phyloP scores from a whole-genome alignment of 805 yeast genomes.

The Ascoidea asiatica region DNA sequence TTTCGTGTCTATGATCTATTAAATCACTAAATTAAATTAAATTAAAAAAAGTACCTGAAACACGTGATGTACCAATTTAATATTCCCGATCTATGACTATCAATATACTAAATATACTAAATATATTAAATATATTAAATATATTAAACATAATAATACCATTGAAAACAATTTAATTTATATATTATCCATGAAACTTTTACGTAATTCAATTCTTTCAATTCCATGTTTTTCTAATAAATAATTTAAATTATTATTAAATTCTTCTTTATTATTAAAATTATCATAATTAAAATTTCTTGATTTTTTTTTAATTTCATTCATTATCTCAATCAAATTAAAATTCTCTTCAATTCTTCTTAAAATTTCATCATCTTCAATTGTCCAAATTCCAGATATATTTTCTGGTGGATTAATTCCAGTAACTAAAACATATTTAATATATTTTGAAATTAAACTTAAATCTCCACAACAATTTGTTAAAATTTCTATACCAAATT shows the following conservation, averaged over 20 bases:
- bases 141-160: neutral
- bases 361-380: slow-evolving; percentile 26
- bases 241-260: slow-evolving; percentile 20
- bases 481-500: slow-evolving; percentile 27
- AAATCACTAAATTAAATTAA: no score
- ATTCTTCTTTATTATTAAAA: neutral
- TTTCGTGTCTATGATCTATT: no score
- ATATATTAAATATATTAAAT: no score
- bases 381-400: slow-evolving; percentile 31
- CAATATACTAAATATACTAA: no score
- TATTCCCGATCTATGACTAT: no score
- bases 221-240: slow-evolving; percentile 25
- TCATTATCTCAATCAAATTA: no score
- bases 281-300: no score
- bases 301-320: neutral
- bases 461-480: slow-evolving; percentile 32
- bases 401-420: slow-evolving; percentile 28
- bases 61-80: no score
- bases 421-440: slow-evolving; percentile 25
- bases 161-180: neutral
- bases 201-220: slow-evolving; percentile 28
- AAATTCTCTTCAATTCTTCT: slow-evolving; percentile 13
- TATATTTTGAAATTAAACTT: slow-evolving; percentile 26
- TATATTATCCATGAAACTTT: slow-evolving; percentile 21
- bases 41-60: no score